These are phyloP conservation scores for Aspergillus pseudonomiae DNA, from an alignment of 2,329 filamentous ascomycete species.

Conservation along the genomic window DNA sequence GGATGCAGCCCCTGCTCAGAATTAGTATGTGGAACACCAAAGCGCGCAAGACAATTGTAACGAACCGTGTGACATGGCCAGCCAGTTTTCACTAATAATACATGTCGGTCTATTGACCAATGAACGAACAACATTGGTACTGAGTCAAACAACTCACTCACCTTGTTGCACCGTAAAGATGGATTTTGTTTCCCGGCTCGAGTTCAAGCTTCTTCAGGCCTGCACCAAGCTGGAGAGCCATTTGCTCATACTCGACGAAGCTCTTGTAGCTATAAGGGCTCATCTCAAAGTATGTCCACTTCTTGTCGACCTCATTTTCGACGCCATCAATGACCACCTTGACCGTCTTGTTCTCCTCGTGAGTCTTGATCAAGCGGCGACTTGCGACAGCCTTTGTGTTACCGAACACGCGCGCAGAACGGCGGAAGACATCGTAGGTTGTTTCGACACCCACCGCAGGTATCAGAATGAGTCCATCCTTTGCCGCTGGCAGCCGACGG, in stretches of 20 bases:
- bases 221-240: constrained; percentile 69
- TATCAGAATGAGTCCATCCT: constrained; percentile 67
- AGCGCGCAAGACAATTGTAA: constrained; percentile 7
- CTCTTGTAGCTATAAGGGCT: constrained; percentile 75
- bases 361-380: constrained; percentile 73
- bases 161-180: constrained; percentile 85
- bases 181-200: constrained; percentile 67
- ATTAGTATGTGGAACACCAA: neutral
- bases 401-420: constrained; percentile 65
- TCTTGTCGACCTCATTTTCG: constrained; percentile 79
- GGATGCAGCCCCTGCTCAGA: constrained; percentile 62
- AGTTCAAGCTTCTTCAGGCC: constrained; percentile 77
- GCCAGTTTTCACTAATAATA: constrained; percentile 71
- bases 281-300: constrained; percentile 89
- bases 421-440: constrained; percentile 75
- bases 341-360: constrained; percentile 84
- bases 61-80: constrained; percentile 74
- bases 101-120: constrained; percentile 14
- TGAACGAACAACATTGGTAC: neutral
- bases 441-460: constrained; percentile 73
- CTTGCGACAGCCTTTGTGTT: constrained; percentile 69
- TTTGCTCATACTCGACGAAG: constrained; percentile 76
- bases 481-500: constrained; percentile 71
- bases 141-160: constrained; percentile 43
- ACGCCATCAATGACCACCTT: constrained; percentile 85